Evolutionary conservation across 2,329 filamentous ascomycete species (phyloP), one percentile per base, ranked within the genome.

Genomic region (Myotisia sp.): DNA sequence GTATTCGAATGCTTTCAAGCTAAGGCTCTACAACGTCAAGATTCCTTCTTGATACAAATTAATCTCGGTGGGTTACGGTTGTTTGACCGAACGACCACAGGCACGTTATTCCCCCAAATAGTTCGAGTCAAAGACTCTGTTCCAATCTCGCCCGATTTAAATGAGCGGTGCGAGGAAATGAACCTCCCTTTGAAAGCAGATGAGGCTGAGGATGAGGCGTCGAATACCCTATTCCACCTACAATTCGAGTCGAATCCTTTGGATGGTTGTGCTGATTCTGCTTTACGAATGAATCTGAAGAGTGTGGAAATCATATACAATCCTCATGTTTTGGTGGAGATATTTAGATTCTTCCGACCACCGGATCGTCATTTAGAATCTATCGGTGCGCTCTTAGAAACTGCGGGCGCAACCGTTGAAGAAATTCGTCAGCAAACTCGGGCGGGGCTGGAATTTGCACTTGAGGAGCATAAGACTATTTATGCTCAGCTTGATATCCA

Each of bases 331-430:
- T 69, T 95, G 0, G 76, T 93, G 4, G 86, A 90, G 31, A 75
- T 95, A 24, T 83, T 79, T 34, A 84, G 85, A 46, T 99, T 98
- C 63, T 98, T 99, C 65, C 79, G 87, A 42, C 90, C 90, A 1
- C 92, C 90, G 0, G 86, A 94, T 54, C 72, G 86, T 33, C 92
- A 98, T 53, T 94, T 98, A 86, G 90, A 98, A 52, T 98, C 90
- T 6, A 94, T 99, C 46, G 80, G 76, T 8, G 92, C 90, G 2
- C 68, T 99, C 37, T 83, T 99, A 76, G 92, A 98, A 56, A 84
- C 79, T 29, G 90, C 90, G 4, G 86, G 90, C 16, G 87, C 87
- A 2, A 98, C 90, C 0, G 87, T 98, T 0, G 87, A 98, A 57
- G 87, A 86, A 5, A 67, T 98, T 38, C 74, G 92, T 21, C 86